phyloP scores from a whole-genome alignment of 345 rosid genomes.

The Brassica carinata region DNA sequence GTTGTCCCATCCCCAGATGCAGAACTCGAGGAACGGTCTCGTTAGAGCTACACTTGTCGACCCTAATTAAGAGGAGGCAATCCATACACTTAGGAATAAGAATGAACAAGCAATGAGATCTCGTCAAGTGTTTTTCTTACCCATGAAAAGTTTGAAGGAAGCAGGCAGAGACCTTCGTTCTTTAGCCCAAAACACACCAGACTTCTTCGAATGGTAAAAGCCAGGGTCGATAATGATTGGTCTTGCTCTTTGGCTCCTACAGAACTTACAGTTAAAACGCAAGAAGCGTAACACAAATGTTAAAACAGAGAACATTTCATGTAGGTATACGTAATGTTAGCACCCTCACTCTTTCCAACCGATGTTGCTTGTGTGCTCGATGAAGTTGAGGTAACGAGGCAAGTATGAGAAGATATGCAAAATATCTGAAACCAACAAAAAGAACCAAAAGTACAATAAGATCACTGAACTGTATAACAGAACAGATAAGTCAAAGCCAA shows the following conservation, averaged over 20 bases:
- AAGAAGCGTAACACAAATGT: not conserved
- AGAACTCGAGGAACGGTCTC: conserved; percentile 82
- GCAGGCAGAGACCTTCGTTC: conserved; percentile 87
- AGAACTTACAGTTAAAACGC: conserved; percentile 13
- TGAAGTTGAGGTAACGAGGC: conserved; percentile 88
- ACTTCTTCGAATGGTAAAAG: conserved; percentile 80
- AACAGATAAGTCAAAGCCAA: not conserved
- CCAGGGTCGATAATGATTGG: conserved; percentile 92
- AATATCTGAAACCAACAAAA: conserved; percentile 63
- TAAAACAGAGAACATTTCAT: conserved; percentile 15
- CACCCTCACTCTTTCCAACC: conserved; percentile 96
- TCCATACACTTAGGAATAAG: not conserved
- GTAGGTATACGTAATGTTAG: conserved; percentile 35
- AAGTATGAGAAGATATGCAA: conserved; percentile 81
- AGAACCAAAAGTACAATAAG: conserved; percentile 7
- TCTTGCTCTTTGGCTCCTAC: conserved; percentile 79
- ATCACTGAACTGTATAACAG: no score
- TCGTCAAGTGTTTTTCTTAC: conserved; percentile 32
- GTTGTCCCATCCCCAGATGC: conserved; percentile 96
- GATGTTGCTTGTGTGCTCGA: conserved; percentile 88
- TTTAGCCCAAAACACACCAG: conserved; percentile 84
- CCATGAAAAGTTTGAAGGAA: conserved; percentile 84
- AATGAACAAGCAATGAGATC: not conserved
- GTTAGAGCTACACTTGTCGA: conserved; percentile 78
- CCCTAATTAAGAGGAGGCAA: conserved; percentile 47